Base-by-base conservation (phyloP, 257 asterid genomes). In the Eustoma russellianum region DNA sequence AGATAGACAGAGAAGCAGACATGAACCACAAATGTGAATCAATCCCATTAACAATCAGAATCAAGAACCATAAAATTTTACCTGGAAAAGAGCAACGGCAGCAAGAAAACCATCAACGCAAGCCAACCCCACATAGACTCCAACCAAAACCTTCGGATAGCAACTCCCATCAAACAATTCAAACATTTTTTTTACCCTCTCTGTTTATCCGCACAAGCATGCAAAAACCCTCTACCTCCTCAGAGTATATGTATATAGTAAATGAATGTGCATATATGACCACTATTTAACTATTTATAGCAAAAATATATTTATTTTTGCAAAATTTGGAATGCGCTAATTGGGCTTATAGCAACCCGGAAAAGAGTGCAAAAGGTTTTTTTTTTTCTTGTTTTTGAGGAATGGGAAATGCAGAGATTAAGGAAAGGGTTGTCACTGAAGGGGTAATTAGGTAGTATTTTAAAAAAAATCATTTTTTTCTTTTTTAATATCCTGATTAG, bases 81-180 rank as follows among this genome's bases (percentile, higher is more conserved):
- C 96, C 94, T 81, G 89, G 69, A 66, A 75, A 41, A 87, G 71
- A 63, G 96, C 84, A 48, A 87, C 48, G 62, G 74, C 24, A n/a
- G 92, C 86, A 79, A 87, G 77, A 24, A 81, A 43, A 18, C 80
- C 88, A 74, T 81, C 86, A 63, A 79, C 75, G 60, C 19, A 74
- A 68, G 92, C 96, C 51, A 87, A 77, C 6, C 69, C 86, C 49
- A 74, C 72, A 69, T 74, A 68, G 69, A 79, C 94, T 53, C 79
- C 94, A 67, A 62, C 79, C 70, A 81, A 79, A 47, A 76, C 59
- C 70, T 81, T 60, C 6, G 93, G 74, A 62, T 74, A 80, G 79
- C 93, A 78, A 66, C 70, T 60, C 71, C 76, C 70, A 14, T 54
- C 80, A 65, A 82, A 74, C 83, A 68, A 64, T 76, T 79, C 78